A percentile compares a stretch with the other conserved stretches of the same genome.
Evolutionary conservation across 1,139 yeast species (phyloP).

Genomic region (Candida sojae): DNA sequence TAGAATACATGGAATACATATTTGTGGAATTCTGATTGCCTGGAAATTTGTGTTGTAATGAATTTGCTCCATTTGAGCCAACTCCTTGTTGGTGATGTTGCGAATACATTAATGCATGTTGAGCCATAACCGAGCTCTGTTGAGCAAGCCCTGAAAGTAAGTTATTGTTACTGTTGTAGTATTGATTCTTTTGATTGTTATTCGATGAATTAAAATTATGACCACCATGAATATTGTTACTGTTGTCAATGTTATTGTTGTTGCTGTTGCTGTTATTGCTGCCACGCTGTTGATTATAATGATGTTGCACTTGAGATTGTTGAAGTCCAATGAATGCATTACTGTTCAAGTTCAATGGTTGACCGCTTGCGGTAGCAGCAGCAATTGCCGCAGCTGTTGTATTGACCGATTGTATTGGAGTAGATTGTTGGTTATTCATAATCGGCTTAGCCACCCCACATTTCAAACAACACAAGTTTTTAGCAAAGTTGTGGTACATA

Average conservation of each 20-base stretch:
- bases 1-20: conserved; percentile 19
- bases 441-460: conserved; percentile 80
- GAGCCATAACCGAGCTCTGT: conserved; percentile 20
- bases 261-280: not conserved
- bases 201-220: not conserved
- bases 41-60: conserved; percentile 16
- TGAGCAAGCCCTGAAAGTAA: conserved; percentile 7
- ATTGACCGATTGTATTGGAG: conserved; percentile 36
- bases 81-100: conserved; percentile 17
- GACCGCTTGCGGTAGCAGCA: conserved; percentile 57
- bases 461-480: conserved; percentile 80
- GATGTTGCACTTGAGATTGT: conserved; percentile 11
- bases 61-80: not conserved
- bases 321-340: conserved; percentile 28
- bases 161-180: conserved; percentile 5
- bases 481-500: conserved; percentile 90
- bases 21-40: conserved; percentile 27
- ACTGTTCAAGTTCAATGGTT: conserved; percentile 38
- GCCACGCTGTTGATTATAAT: conserved; percentile 1
- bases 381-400: conserved; percentile 54
- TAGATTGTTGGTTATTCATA: conserved; percentile 21
- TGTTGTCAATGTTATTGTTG: conserved; percentile 1
- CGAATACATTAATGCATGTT: conserved; percentile 22
- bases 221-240: not conserved
- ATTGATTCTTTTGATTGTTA: conserved; percentile 5